Evolutionary conservation across 768 basidiomycete species (phyloP).

Genomic region (Rhodotorula babjevae): DNA sequence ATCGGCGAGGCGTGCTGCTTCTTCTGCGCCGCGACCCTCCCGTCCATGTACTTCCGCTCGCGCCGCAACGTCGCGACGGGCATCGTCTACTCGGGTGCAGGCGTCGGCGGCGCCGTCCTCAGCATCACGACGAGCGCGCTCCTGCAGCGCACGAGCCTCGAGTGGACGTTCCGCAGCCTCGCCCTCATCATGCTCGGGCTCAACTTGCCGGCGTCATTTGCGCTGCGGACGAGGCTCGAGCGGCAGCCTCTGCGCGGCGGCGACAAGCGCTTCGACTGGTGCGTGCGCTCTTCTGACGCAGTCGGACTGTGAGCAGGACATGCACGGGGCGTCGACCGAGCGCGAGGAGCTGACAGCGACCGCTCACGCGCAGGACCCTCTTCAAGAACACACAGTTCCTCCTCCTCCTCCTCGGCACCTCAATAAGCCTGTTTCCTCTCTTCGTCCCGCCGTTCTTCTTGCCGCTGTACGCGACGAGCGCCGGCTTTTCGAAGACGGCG

Average conservation of each 20-base stretch:
- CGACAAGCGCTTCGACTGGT: constrained; percentile 38
- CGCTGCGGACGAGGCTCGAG: background rate
- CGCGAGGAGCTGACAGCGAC: background rate
- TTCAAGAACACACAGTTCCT: constrained; percentile 38
- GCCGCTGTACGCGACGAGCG: constrained; percentile 40
- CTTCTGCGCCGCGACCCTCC: constrained; percentile 32
- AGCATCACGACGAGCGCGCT: constrained; percentile 31
- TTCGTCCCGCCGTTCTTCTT: constrained; percentile 45
- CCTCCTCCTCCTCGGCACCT: constrained; percentile 28
- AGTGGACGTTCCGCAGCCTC: constrained; percentile 43
- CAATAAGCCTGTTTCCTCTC: constrained; percentile 41
- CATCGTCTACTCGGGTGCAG: constrained; percentile 41
- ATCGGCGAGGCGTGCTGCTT: constrained; percentile 17
- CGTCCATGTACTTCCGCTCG: constrained; percentile 33
- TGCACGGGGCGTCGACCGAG: no score
- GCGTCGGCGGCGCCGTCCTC: constrained; percentile 40
- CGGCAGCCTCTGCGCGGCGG: constrained; percentile 7
- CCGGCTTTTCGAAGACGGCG: constrained; percentile 34
- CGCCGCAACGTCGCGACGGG: constrained; percentile 42
- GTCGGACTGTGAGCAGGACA: no score
- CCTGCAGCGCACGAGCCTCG: constrained; percentile 23
- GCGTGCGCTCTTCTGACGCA: no score
- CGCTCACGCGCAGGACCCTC: constrained; percentile 14
- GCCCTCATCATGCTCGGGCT: constrained; percentile 30
- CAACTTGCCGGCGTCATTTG: background rate